phyloP scores from a whole-genome alignment of 352 stramenopile genomes.

The Thraustochytrium striatum region DNA sequence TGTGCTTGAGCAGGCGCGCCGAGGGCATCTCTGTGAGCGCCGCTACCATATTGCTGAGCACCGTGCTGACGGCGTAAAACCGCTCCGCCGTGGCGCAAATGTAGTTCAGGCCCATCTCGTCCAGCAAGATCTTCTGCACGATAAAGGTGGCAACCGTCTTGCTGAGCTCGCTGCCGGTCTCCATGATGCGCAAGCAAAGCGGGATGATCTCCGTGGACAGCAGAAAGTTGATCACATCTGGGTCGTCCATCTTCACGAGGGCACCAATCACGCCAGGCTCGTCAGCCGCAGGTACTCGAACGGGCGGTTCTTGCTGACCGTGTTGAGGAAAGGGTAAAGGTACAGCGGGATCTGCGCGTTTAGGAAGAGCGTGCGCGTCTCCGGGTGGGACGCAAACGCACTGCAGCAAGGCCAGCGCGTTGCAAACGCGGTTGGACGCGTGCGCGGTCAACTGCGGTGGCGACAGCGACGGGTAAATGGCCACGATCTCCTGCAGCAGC shows the following conservation, averaged over 20 bases:
- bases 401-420: slow-evolving; percentile 94
- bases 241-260: slow-evolving; percentile 96
- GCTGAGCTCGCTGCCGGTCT: slow-evolving; percentile 91
- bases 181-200: slow-evolving; percentile 97
- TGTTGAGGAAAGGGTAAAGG: slow-evolving; percentile 98
- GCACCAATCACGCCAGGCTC: slow-evolving; percentile 94
- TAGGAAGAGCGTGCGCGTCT: slow-evolving; percentile 94
- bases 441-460: slow-evolving; percentile 93
- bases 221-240: slow-evolving; percentile 97
- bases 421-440: slow-evolving; percentile 95
- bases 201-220: slow-evolving; percentile 99
- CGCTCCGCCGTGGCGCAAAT: slow-evolving; percentile 95
- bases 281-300: slow-evolving; percentile 98
- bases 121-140: slow-evolving; percentile 97
- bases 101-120: slow-evolving; percentile 96
- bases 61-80: slow-evolving; percentile 79
- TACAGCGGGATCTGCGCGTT: slow-evolving; percentile 95
- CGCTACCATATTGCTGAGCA: slow-evolving; percentile 95
- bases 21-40: slow-evolving; percentile 84
- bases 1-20: slow-evolving; percentile 95
- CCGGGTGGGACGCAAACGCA: slow-evolving; percentile 94
- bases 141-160: slow-evolving; percentile 99
- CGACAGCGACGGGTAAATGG: slow-evolving; percentile 94
- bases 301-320: slow-evolving; percentile 93
- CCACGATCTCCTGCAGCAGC: slow-evolving; percentile 96